Evolutionary conservation across 2,329 filamentous ascomycete genomes (phyloP), one percentile per base, ranked within the genome.

Genomic region (Aspergillus sclerotialis): DNA sequence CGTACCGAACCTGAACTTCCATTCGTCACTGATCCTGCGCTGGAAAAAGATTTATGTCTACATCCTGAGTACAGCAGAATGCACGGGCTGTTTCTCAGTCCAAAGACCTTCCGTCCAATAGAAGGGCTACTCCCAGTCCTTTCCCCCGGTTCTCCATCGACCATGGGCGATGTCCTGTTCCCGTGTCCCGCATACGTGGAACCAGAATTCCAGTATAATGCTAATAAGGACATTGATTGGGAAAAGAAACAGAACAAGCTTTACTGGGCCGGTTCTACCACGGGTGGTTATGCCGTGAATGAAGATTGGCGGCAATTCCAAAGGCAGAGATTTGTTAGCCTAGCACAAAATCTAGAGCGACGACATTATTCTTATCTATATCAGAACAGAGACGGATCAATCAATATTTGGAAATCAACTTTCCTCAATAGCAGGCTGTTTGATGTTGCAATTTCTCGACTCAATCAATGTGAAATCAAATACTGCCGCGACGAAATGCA

Each of bases 261-360:
- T 0, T 78, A 78, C 48, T 79, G 75, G 76, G 65, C 68, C 0
- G 75, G 75, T 0, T 73, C 69, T 0, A 75, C 64, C 0, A 76
- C 74, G 0, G 75, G 74, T 2, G 72, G 65, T 0, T 66, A 41
- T 34, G 43, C 42, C 7, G 8, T 17, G 10, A 24, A 37, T 7
- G 28, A 28, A 10, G 4, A 33, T 11, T 49, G 45, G 45, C 21
- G 27, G 24, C 7, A 34, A 14, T 46, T 32, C 25, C 45, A 49
- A 15, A 38, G 45, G 17, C 42, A 49, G 24, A 33, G 45, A 30
- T 46, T 49, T 30, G 45, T 49, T 24, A 15, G 30, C 10, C 28
- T 46, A 13, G 37, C 38, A 8, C 38, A 46, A 19, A 46, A 49
- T 11, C 26, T 39, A 11, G 28, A 31, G n/a, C 13, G 17, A 21